Evolutionary conservation across 805 yeast species (phyloP), one percentile per base, ranked within the genome.

Genomic region (Priceomyces medius): DNA sequence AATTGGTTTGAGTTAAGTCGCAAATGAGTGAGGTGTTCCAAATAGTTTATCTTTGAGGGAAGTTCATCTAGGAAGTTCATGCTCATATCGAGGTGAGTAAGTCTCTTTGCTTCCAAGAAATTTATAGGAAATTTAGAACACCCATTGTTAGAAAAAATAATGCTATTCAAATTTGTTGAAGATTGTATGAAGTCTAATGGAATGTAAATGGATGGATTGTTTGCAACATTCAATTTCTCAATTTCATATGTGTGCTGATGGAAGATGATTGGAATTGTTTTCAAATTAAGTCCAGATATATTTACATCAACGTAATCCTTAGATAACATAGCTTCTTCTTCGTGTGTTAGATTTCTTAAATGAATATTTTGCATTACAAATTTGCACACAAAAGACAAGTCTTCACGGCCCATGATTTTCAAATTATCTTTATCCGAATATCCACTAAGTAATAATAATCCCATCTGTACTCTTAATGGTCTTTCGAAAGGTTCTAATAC

Each of bases 111-210:
- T 48, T 83, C 83, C 3, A 83, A 72, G 33, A 90, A 74, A 48
- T 86, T 83, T 12, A 71, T 58, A 2, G 97, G 97, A 56, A 90
- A 85, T 36, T 70, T 75, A 6, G 84, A 79, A 18, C 86, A 79
- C 42, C 93, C 83, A 50, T 85, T 85, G 47, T 81, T 74, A 1
- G 86, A 80, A 68, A 82, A 87, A 42, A 80, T 74, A 46, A 89
- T 71, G 40, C 78, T 76, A 20, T 77, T 73, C 53, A 89, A 69
- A 54, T 86, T 86, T 31, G 80, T 76, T 49, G 95, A 87, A 18
- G 84, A 78, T 57, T 88, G 95, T 53, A 90, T 81, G 58, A 90
- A 90, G 56, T 89, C 96, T 41, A 80, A 66, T 0, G 97, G 95
- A 24, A 90, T 68, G 44, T 81, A 79, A 40, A 91, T 83, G 13